Evolutionary conservation across 2,329 filamentous ascomycete genomes (phyloP), one percentile per base, ranked within the genome.

Genomic region (Cordyceps javanica): DNA sequence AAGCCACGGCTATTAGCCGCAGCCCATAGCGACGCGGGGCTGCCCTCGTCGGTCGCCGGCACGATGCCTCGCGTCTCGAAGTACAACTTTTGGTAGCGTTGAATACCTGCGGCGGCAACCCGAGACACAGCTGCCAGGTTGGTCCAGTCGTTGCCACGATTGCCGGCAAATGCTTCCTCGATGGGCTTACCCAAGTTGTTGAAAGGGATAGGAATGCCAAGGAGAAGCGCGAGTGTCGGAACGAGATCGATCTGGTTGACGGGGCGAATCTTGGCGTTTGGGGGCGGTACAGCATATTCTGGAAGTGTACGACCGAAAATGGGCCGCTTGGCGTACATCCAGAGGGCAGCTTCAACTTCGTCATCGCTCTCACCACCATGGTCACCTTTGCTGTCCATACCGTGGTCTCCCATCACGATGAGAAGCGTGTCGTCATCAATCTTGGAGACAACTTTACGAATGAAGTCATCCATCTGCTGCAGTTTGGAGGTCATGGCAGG

Each of bases 311-410:
- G 86, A 16, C 94, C 94, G 71, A 99, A 99, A 10, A 90, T 72
- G 0, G 86, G 85, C 64, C 84, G 87, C 71, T 92, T 96, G 1
- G 94, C 96, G 71, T 97, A 99, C 91, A 99, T 96, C 93, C 94
- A 99, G 48, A 99, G 73, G 2, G 94, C 91, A 57, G 94, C 91
- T 71, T 99, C 86, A 7, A 99, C 84, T 70, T 99, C 94, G 62
- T 97, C 91, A 64, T 97, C 90, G 32, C 93, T 97, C 75, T 99
- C 94, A 56, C 94, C 94, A n/a, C 94, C 94, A 68, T 99, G 94
- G 64, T 99, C 94, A 19, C 94, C 94, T 75, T 99, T 97, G 60
- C 83, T 78, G 71, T 99, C 94, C 94, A 99, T 99, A 11, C 94
- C 94, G 68, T 99, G 94, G 69, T 99, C 94, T n/a, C 94, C 94